Evolutionary conservation across 2,329 filamentous ascomycete species (phyloP).

Genomic region (Chalaropsis ovoidea): DNA sequence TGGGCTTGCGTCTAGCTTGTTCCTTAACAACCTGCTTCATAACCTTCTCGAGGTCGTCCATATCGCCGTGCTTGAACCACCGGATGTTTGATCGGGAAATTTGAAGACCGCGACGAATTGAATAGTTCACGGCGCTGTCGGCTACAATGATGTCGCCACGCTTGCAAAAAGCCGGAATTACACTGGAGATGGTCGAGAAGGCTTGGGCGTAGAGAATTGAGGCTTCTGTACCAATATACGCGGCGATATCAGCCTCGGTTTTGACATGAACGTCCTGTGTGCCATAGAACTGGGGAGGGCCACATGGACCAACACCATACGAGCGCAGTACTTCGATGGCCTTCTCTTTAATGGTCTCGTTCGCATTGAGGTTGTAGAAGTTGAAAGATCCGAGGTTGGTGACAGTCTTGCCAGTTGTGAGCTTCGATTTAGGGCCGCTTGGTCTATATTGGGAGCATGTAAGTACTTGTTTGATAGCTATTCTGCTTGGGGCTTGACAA

Average conservation of each 20-base stretch:
- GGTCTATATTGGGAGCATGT: slow-evolving; percentile 46
- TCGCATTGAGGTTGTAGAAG: slow-evolving; percentile 92
- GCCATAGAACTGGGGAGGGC: slow-evolving; percentile 94
- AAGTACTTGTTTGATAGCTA: neutral
- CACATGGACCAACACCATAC: slow-evolving; percentile 93
- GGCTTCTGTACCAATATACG: slow-evolving; percentile 74
- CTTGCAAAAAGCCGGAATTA: slow-evolving; percentile 95
- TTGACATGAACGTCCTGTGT: slow-evolving; percentile 98
- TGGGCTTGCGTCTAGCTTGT: slow-evolving; percentile 75
- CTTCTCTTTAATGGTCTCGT: slow-evolving; percentile 87
- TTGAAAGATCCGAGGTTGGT: slow-evolving; percentile 92
- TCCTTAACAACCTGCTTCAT: slow-evolving; percentile 79
- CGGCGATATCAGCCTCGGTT: slow-evolving; percentile 85
- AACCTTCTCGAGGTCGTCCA: slow-evolving; percentile 81
- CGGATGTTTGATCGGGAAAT: slow-evolving; percentile 80
- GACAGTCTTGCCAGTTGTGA: slow-evolving; percentile 79
- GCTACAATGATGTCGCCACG: slow-evolving; percentile 94
- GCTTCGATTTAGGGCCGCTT: slow-evolving; percentile 79
- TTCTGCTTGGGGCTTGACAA: neutral
- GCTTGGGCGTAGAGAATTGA: slow-evolving; percentile 95
- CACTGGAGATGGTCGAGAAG: slow-evolving; percentile 92
- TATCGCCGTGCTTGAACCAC: slow-evolving; percentile 94
- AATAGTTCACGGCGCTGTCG: slow-evolving; percentile 85
- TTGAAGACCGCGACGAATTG: slow-evolving; percentile 88
- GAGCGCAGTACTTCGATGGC: slow-evolving; percentile 87